Evolutionary conservation across 441 rosid genomes (phyloP), one percentile per base, ranked within the genome.

Genomic region (Arabidopsis hybrid): DNA sequence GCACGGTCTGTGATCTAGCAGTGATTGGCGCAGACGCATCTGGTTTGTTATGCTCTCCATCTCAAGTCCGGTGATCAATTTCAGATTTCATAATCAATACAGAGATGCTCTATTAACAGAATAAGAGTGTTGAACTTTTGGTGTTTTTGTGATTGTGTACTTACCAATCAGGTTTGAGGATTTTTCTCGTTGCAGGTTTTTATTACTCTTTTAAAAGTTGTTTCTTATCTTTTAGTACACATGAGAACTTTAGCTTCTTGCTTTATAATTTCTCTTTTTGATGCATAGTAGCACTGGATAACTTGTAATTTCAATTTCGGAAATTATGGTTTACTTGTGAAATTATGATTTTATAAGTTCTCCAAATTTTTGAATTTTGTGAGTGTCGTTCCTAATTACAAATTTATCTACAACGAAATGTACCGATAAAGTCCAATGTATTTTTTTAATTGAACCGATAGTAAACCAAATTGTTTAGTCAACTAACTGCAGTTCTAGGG

Each of bases 21-120:
- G 88, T 86, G 12, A 82, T 89, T 8, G 97, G 97, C 5, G 88
- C 89, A 45, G 97, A 91, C 81, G 97, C 97, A 62, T 87, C 89
- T 3, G 91, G 91, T 12, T 78, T 87, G 81, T 81, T 87, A 31
- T 78, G 97, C 66, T 91, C 95, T 60, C 88, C 90, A 34, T 65
- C 95, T 47, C 97, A 88, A 80, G 71, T 85, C 43, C 87, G 92
- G 39, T 88, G 79, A 88, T 46, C 21, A 60, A 14, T 60, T 31
- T 31, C 38, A 9, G 21, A 66, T 66, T 42, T 21, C 60, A 65
- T 65, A 17, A 47, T 47, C 52, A 46, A 16, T 47, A 65, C 16
- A 52, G 62, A 57, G 62, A 32, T 57, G 11, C 21, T 52, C 40
- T 13, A n/a, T 14, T 57, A 58, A 17, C 42, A 34, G 26, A 58